These are phyloP conservation scores for Alternaria sp. DNA, from an alignment of 2,329 filamentous ascomycete species.

Conservation along the genomic window DNA sequence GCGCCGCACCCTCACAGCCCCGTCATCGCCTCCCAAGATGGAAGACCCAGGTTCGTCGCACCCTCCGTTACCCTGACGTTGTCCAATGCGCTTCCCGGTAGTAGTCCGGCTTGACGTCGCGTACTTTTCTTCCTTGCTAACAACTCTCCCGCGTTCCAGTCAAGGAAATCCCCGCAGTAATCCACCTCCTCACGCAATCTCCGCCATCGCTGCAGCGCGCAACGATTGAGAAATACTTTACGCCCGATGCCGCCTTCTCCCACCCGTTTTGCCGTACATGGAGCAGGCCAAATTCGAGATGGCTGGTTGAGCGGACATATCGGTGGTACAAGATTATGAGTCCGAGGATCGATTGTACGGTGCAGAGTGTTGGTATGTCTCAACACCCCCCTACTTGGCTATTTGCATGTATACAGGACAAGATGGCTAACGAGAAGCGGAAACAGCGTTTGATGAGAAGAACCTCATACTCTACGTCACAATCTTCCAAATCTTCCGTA, in stretches of 20 bases:
- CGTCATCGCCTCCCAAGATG: not conserved
- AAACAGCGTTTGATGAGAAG: slow-evolving; percentile 70
- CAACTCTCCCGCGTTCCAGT: slow-evolving; percentile 30
- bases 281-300: slow-evolving; percentile 68
- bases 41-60: slow-evolving; percentile 33
- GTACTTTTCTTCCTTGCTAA: no score
- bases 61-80: no score
- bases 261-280: slow-evolving; percentile 80
- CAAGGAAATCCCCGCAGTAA: slow-evolving; percentile 70
- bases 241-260: slow-evolving; percentile 73
- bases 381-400: accelerated
- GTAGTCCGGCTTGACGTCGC: no score
- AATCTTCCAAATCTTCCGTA: slow-evolving; percentile 76
- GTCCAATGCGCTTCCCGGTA: not conserved
- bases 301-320: slow-evolving; percentile 73
- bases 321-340: slow-evolving; percentile 79
- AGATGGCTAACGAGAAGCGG: not conserved
- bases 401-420: not conserved
- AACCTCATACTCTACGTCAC: slow-evolving; percentile 75
- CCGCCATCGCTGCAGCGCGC: slow-evolving; percentile 70
- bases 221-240: slow-evolving; percentile 76
- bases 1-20: not conserved
- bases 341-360: slow-evolving; percentile 72
- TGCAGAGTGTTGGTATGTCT: slow-evolving; percentile 67
- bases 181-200: slow-evolving; percentile 73